Base-by-base conservation (phyloP, 352 stramenopile genomes). In the Phytophthora citricola region DNA sequence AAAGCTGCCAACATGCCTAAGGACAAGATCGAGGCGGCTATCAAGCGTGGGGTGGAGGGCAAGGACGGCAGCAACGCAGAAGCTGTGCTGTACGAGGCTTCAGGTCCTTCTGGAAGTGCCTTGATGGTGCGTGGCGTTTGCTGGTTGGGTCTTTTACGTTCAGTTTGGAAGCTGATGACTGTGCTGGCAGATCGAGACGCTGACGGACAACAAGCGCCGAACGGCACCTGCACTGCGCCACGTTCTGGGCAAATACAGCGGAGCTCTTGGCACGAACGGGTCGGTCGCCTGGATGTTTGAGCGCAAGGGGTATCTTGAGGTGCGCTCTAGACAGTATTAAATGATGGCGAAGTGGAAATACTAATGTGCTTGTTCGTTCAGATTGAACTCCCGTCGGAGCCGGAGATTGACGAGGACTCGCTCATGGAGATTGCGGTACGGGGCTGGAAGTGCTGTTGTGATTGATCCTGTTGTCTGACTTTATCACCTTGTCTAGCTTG, bases 261-360 rank as follows among this genome's bases (percentile, higher is more conserved):
- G 87, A 43, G 71, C 75, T 44, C 60, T 94, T 22, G 86, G 83
- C 27, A 91, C 82, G n/a, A 94, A 74, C 51, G 83, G 86, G 38
- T 93, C 86, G 7, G 86, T 94, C 11, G 79, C 85, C 6, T 94
- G 87, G 87, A 93, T 92, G 84, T 94, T 92, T 52, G 83, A 93
- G 58, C 83, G 72, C 71, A 94, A 94, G 66, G 87, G 87, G 10
- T 94, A 93, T 65, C 65, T 94, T 26, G 84, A 94, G 76, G 85
- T 94, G 44, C 29, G 22, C 17, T 17, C 38, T 5, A 2, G 27
- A 38, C 17, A 2, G 6, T 31, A 26, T 27, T 12, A 36, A 36
- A 9, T 15, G n/a, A 41, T 1, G 4, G 14, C 15, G 8, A 36
- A 5, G 9, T 24, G 22, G 27, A 27, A 11, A 27, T 48, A 31